These are phyloP conservation scores for Trichocladium uniseriatum DNA, from an alignment of 495 filamentous ascomycete species.

Conservation along the genomic window DNA sequence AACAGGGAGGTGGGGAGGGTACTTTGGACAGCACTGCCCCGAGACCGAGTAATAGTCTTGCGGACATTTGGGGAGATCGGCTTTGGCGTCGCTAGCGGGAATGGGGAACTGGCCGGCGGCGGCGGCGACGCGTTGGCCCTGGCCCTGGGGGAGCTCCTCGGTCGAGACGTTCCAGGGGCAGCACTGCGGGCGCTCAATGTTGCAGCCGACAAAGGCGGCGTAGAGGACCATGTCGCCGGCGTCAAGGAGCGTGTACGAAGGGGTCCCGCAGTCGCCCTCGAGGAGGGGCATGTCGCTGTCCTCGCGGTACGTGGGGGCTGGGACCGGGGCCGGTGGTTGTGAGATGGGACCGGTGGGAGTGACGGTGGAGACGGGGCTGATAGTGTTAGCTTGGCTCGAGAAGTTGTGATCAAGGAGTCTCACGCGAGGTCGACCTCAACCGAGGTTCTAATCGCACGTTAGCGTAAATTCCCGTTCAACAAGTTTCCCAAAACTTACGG, in stretches of 20 bases:
- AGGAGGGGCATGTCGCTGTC: slow-evolving; percentile 8
- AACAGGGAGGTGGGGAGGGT: background rate
- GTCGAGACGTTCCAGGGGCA: slow-evolving; percentile 18
- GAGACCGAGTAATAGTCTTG: slow-evolving; percentile 22
- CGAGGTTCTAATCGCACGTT: slow-evolving; percentile 3
- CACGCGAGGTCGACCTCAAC: slow-evolving; percentile 13
- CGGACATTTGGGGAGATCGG: slow-evolving; percentile 11
- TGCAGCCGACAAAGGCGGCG: slow-evolving; percentile 20
- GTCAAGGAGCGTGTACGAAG: slow-evolving; percentile 18
- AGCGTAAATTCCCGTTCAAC: background rate
- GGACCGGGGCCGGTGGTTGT: background rate
- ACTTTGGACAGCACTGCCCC: slow-evolving; percentile 22
- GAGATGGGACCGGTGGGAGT: slow-evolving; percentile 7
- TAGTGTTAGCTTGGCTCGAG: background rate
- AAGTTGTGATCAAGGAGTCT: background rate
- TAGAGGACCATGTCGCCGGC: slow-evolving; percentile 15
- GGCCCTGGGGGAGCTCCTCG: background rate
- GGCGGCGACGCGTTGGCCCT: slow-evolving; percentile 6
- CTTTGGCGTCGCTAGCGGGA: slow-evolving; percentile 7
- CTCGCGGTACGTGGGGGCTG: slow-evolving; percentile 6
- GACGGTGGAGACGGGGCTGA: slow-evolving; percentile 8
- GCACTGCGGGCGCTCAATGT: slow-evolving; percentile 15
- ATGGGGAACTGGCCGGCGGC: slow-evolving; percentile 14
- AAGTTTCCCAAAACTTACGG: slow-evolving; percentile 14
- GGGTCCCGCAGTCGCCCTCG: slow-evolving; percentile 7